Conservation (phyloP, 2,329 filamentous ascomycete species). For the Clonostachys rhizophaga region DNA sequence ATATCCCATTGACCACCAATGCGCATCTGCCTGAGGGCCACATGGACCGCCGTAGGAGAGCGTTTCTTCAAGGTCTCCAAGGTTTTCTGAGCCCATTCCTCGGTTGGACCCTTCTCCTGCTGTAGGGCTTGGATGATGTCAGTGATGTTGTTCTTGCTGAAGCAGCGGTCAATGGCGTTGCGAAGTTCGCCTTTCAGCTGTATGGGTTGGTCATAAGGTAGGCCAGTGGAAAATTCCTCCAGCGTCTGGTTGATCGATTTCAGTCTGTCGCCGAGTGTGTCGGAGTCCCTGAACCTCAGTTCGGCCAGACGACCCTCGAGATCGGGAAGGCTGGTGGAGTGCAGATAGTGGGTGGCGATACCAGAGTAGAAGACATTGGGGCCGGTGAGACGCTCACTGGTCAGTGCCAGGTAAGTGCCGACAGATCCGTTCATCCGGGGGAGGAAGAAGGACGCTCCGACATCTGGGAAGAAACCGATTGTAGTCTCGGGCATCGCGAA, state of each 20-base stretch:
- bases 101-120: conserved; percentile 44
- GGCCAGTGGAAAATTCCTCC: conserved; percentile 82
- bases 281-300: conserved; percentile 79
- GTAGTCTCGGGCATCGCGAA: conserved; percentile 99
- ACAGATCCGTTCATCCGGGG: conserved; percentile 81
- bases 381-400: conserved; percentile 77
- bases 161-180: conserved; percentile 79
- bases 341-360: conserved; percentile 91
- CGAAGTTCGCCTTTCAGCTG: conserved; percentile 66
- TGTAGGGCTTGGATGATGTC: conserved; percentile 68
- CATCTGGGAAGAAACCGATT: conserved; percentile 98
- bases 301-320: conserved; percentile 85
- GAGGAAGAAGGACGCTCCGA: conserved; percentile 94
- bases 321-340: conserved; percentile 79
- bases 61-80: conserved; percentile 69
- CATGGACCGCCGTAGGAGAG: conserved; percentile 83
- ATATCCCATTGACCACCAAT: conserved; percentile 75
- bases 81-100: conserved; percentile 75
- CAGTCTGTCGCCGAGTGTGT: conserved; percentile 57
- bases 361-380: conserved; percentile 87
- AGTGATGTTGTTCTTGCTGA: conserved; percentile 60
- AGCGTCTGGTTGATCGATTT: conserved; percentile 79
- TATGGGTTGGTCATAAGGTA: conserved; percentile 71
- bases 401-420: conserved; percentile 90
- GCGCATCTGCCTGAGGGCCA: conserved; percentile 79